phyloP scores from a whole-genome alignment of 139 green algal genomes.

The Tetradesmus obliquus region DNA sequence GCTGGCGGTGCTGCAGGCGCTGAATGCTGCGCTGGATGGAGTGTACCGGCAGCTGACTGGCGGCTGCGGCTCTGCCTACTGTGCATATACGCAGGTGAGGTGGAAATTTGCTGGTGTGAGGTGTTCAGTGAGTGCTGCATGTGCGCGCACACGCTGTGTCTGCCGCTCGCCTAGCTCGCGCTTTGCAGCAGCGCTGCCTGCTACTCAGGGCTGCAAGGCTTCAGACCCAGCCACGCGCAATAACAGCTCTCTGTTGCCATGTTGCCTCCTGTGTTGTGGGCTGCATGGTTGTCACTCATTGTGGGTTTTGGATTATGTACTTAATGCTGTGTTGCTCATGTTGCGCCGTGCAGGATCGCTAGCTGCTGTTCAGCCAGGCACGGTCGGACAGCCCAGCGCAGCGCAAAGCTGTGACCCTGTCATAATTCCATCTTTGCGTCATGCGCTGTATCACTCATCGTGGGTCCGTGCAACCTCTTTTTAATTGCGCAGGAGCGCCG shows the following conservation, averaged over 20 bases:
- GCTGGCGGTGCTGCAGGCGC: slow-evolving; percentile 32
- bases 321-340: too few species aligned
- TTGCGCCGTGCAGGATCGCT: slow-evolving; percentile 46
- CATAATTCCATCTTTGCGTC: too few species aligned
- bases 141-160: background rate
- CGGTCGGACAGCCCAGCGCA: too few species aligned
- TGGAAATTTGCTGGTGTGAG: background rate
- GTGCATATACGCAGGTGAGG: slow-evolving; percentile 48
- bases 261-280: too few species aligned
- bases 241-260: too few species aligned
- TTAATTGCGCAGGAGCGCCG: slow-evolving; percentile 24
- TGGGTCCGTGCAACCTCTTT: too few species aligned
- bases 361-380: slow-evolving; percentile 71
- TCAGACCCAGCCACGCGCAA: slow-evolving; percentile 45
- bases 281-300: too few species aligned
- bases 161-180: slow-evolving; percentile 68
- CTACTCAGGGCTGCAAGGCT: slow-evolving; percentile 72
- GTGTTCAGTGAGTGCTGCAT: background rate
- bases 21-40: slow-evolving; percentile 14
- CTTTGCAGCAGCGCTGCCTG: slow-evolving; percentile 58
- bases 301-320: too few species aligned
- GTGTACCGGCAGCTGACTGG: slow-evolving; percentile 53
- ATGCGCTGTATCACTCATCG: too few species aligned
- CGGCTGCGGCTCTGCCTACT: slow-evolving; percentile 61
- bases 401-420: too few species aligned